Evolutionary conservation across 1,139 yeast species (phyloP).

Genomic region (Debaryomyces coudertii): DNA sequence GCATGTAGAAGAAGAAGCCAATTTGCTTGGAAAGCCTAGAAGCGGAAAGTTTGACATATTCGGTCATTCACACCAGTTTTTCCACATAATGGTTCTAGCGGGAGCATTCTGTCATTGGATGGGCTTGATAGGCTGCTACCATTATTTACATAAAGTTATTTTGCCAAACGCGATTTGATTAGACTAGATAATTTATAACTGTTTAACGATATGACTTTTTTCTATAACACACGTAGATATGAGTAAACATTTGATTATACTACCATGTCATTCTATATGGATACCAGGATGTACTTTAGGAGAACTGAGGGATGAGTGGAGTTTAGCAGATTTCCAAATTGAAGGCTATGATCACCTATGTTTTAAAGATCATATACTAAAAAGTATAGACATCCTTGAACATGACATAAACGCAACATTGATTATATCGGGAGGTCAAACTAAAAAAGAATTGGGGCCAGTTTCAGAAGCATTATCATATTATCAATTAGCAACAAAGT

Average conservation of each 20-base stretch:
- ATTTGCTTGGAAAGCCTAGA: conserved; percentile 19
- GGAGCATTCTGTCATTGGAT: conserved; percentile 80
- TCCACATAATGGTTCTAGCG: conserved; percentile 77
- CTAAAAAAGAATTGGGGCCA: conserved; percentile 56
- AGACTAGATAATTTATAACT: not conserved
- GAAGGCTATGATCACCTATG: conserved; percentile 71
- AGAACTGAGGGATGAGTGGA: conserved; percentile 56
- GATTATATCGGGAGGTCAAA: conserved; percentile 75
- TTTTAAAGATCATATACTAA: conserved; percentile 63
- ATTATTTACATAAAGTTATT: conserved; percentile 43
- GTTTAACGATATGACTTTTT: not conserved
- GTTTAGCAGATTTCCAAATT: conserved; percentile 63
- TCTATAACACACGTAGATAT: not conserved
- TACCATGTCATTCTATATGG: conserved; percentile 78
- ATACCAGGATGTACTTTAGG: conserved; percentile 41
- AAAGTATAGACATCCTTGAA: conserved; percentile 37
- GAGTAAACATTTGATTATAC: conserved; percentile 41
- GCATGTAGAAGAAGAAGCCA: conserved; percentile 52
- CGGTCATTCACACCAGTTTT: conserved; percentile 89
- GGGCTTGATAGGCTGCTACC: conserved; percentile 65
- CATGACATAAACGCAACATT: conserved; percentile 35
- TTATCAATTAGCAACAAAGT: conserved; percentile 33
- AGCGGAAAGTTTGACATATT: conserved; percentile 59
- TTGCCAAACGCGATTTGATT: conserved; percentile 11
- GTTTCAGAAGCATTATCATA: conserved; percentile 68